These are phyloP conservation scores for Cercospora sp. DNA, from an alignment of 2,329 filamentous ascomycete species.

Conservation along the genomic window DNA sequence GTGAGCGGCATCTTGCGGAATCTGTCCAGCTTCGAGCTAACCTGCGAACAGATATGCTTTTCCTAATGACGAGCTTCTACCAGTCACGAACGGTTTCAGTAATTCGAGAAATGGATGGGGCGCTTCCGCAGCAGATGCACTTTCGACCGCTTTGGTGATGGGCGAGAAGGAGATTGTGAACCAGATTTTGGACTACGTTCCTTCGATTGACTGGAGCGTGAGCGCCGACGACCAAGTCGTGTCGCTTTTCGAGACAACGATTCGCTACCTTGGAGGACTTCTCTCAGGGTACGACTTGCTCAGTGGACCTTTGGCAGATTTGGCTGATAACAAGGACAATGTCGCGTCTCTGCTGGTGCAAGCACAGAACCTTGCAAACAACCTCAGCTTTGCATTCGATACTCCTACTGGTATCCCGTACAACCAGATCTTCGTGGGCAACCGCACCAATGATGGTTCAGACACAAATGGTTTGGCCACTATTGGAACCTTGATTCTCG, in stretches of 20 bases:
- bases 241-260: slow-evolving; percentile 86
- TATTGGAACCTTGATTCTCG: slow-evolving; percentile 74
- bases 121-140: slow-evolving; percentile 76
- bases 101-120: slow-evolving; percentile 83
- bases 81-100: slow-evolving; percentile 63
- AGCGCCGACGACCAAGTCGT: slow-evolving; percentile 66
- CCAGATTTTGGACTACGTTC: slow-evolving; percentile 69
- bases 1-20: slow-evolving; percentile 4
- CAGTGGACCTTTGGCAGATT: slow-evolving; percentile 57
- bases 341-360: slow-evolving; percentile 66
- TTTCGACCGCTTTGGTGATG: slow-evolving; percentile 81
- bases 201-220: slow-evolving; percentile 70
- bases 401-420: slow-evolving; percentile 73
- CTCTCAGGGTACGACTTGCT: slow-evolving; percentile 75
- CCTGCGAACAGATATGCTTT: slow-evolving; percentile 51
- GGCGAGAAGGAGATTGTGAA: slow-evolving; percentile 65
- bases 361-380: slow-evolving; percentile 67
- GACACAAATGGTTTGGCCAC: slow-evolving; percentile 71
- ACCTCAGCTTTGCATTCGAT: slow-evolving; percentile 74
- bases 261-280: slow-evolving; percentile 80
- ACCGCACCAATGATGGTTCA: slow-evolving; percentile 48
- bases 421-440: slow-evolving; percentile 64
- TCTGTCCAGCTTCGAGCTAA: slow-evolving; percentile 1
- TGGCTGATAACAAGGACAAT: slow-evolving; percentile 38
- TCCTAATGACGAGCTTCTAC: slow-evolving; percentile 55